These are phyloP conservation scores for Adansonia madagascariensis DNA, from an alignment of 441 rosid genomes.

Conservation along the genomic window DNA sequence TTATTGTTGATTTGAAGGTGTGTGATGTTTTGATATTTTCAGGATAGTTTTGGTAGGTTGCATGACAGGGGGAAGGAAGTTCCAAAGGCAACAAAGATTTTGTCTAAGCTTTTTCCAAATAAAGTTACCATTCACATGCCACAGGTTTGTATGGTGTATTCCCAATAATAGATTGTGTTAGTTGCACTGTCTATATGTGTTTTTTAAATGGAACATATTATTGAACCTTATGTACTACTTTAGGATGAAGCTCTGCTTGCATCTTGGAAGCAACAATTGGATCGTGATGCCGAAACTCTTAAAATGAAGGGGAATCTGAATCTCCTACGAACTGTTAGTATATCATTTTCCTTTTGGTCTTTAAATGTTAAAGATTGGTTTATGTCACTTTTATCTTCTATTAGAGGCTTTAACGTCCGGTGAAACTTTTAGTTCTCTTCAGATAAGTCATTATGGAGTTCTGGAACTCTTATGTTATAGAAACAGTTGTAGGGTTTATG, in stretches of 20 bases:
- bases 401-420: background rate
- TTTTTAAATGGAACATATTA: constrained; percentile 9
- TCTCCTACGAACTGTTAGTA: constrained; percentile 61
- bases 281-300: constrained; percentile 74
- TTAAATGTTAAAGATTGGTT: constrained; percentile 12
- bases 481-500: too few species aligned
- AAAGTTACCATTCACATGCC: constrained; percentile 82
- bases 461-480: background rate
- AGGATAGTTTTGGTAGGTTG: constrained; percentile 83
- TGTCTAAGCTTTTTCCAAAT: constrained; percentile 76
- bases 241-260: constrained; percentile 71
- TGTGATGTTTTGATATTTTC: constrained; percentile 37
- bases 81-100: constrained; percentile 67
- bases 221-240: constrained; percentile 27
- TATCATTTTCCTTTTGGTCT: constrained; percentile 22
- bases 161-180: background rate
- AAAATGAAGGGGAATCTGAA: constrained; percentile 76
- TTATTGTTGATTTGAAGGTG: constrained; percentile 33
- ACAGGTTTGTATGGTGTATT: constrained; percentile 49
- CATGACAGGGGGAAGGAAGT: constrained; percentile 81
- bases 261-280: constrained; percentile 76
- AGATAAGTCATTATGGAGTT: background rate
- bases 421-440: constrained; percentile 25
- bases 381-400: constrained; percentile 12
- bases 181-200: background rate